These are phyloP conservation scores for Saprolegnia diclina DNA, from an alignment of 352 stramenopile species.

Conservation along the genomic window DNA sequence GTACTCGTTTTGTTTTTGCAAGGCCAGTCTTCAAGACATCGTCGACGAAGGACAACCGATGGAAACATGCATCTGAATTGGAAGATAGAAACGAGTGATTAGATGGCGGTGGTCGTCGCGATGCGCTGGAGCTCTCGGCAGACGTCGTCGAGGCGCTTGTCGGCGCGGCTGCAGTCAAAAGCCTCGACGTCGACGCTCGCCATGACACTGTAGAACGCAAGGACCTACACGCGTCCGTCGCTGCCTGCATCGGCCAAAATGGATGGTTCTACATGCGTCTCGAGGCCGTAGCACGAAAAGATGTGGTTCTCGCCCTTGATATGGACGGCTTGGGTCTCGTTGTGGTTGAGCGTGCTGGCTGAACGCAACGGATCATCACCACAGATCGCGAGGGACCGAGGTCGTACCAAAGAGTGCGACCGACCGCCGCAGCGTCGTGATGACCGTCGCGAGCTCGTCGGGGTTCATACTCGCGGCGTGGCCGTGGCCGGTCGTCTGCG, in stretches of 20 bases:
- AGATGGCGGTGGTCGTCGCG: constrained; percentile 19
- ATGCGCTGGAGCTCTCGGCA: constrained; percentile 69
- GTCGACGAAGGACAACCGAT: too few relatives aligned
- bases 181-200: constrained; percentile 60
- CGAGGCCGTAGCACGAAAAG: constrained; percentile 73
- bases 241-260: constrained; percentile 1
- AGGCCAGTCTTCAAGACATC: too few relatives aligned
- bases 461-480: constrained; percentile 43
- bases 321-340: constrained; percentile 76
- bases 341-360: constrained; percentile 76
- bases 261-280: neutral
- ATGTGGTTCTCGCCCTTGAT: constrained; percentile 76
- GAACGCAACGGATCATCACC: neutral
- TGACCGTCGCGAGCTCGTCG: constrained; percentile 70
- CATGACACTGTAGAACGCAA: constrained; percentile 86
- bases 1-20: too few relatives aligned
- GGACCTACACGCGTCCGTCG: constrained; percentile 38
- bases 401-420: constrained; percentile 71
- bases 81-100: neutral
- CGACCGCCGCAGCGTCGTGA: constrained; percentile 72
- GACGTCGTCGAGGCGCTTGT: constrained; percentile 69
- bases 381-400: neutral
- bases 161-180: constrained; percentile 73
- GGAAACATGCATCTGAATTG: too few relatives aligned
- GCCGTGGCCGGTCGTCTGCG: neutral